A percentile compares a stretch with the other conserved stretches of the same genome.
Conservation (phyloP, 2,329 filamentous ascomycete genomes). For the Tolypocladium paradoxum region DNA sequence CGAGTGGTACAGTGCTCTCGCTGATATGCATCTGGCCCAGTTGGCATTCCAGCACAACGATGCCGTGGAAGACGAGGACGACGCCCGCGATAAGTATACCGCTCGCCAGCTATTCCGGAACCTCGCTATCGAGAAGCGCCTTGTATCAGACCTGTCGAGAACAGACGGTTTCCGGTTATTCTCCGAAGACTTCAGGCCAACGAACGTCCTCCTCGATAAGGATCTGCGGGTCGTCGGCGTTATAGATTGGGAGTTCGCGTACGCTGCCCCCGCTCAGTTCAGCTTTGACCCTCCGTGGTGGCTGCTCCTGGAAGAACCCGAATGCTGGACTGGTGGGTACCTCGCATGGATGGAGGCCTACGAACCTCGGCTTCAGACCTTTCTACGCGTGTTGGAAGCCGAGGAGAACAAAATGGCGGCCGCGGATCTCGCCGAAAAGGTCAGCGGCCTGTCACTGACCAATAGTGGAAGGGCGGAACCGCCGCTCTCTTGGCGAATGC, state of each 20-base stretch:
- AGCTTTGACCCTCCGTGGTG: conserved; percentile 28
- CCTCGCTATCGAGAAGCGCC: conserved; percentile 10
- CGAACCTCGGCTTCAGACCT: conserved; percentile 20
- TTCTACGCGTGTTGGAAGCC: conserved; percentile 19
- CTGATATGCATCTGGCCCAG: conserved; percentile 25
- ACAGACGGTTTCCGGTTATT: conserved; percentile 8
- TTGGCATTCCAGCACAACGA: conserved; percentile 27
- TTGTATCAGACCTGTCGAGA: conserved; percentile 1
- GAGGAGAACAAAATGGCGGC: conserved; percentile 16
- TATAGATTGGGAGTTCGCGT: conserved; percentile 32
- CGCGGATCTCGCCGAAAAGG: background rate
- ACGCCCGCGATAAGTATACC: conserved; percentile 20
- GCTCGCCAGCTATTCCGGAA: conserved; percentile 21
- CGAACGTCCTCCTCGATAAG: conserved; percentile 21
- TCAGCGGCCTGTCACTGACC: background rate
- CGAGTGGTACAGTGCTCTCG: conserved; percentile 22
- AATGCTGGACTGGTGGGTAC: conserved; percentile 19
- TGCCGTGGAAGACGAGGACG: conserved; percentile 17
- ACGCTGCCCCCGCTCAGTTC: conserved; percentile 22
- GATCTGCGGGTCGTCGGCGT: conserved; percentile 17
- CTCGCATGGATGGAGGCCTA: conserved; percentile 19
- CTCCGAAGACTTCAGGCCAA: conserved; percentile 16
- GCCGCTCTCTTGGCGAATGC: conserved; percentile 19
- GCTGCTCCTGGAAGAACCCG: conserved; percentile 21
- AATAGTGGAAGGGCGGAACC: background rate